These are phyloP conservation scores for Talaromyces pinophilus DNA, from an alignment of 2,329 filamentous ascomycete genomes.

Conservation along the genomic window DNA sequence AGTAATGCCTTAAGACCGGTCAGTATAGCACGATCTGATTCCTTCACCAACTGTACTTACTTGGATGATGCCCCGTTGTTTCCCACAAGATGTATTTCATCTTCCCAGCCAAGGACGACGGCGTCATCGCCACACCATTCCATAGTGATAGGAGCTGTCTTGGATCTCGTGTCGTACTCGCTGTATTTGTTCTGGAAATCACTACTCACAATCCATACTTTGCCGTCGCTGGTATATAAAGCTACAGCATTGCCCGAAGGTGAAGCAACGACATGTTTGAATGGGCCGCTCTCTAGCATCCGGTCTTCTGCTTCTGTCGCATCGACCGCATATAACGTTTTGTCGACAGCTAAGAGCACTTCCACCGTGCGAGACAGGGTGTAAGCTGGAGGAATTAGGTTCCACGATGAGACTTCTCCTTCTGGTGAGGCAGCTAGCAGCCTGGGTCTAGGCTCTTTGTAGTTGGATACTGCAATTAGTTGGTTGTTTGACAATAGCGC, in stretches of 20 bases:
- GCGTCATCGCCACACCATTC: conserved; percentile 97
- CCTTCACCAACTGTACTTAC: conserved; percentile 33
- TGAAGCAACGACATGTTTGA: conserved; percentile 85
- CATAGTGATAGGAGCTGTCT: conserved; percentile 80
- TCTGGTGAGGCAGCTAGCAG: conserved; percentile 74
- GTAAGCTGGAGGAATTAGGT: conserved; percentile 80
- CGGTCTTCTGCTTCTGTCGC: conserved; percentile 88
- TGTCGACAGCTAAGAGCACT: conserved; percentile 78
- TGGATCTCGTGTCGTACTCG: conserved; percentile 85
- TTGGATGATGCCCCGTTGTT: conserved; percentile 73
- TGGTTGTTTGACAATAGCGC: conserved; percentile 86
- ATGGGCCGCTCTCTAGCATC: conserved; percentile 86
- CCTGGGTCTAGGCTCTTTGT: conserved; percentile 86
- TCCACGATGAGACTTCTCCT: conserved; percentile 83
- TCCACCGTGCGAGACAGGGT: conserved; percentile 92
- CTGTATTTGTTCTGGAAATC: conserved; percentile 92
- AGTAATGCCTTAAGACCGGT: conserved; percentile 66
- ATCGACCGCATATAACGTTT: conserved; percentile 85
- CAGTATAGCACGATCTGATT: background rate
- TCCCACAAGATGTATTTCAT: conserved; percentile 92
- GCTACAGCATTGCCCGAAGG: conserved; percentile 87
- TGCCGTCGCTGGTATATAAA: conserved; percentile 81
- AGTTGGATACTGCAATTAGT: conserved; percentile 81
- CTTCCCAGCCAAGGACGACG: conserved; percentile 92
- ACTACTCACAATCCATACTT: conserved; percentile 87